phyloP scores from a whole-genome alignment of 2,329 filamentous ascomycete species.

The Aspergillus terreus region DNA sequence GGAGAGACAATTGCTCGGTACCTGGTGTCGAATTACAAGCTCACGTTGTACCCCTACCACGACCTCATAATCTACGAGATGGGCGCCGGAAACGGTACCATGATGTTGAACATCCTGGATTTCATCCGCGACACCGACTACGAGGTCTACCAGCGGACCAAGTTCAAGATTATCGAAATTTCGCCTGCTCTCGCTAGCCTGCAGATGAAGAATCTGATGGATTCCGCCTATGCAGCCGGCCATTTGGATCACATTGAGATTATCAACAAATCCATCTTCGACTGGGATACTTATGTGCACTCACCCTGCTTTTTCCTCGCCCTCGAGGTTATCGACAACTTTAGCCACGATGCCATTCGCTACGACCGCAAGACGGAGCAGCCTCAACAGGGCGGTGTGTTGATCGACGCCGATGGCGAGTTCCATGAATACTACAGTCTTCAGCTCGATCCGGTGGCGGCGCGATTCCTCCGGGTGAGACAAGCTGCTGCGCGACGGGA shows the following conservation, averaged over 20 bases:
- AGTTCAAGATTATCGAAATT: slow-evolving; percentile 95
- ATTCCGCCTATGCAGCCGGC: slow-evolving; percentile 64
- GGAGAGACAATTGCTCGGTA: slow-evolving; percentile 97
- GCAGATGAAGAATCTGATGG: slow-evolving; percentile 67
- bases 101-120: slow-evolving; percentile 98
- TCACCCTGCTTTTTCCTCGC: slow-evolving; percentile 96
- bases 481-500: slow-evolving; percentile 60
- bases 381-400: slow-evolving; percentile 81
- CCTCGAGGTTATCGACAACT: slow-evolving; percentile 98
- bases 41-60: slow-evolving; percentile 90
- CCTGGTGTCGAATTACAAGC: slow-evolving; percentile 90
- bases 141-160: slow-evolving; percentile 88
- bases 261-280: slow-evolving; percentile 90
- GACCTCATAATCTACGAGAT: slow-evolving; percentile 98
- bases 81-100: slow-evolving; percentile 92
- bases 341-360: slow-evolving; percentile 88
- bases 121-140: slow-evolving; percentile 88
- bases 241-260: slow-evolving; percentile 88
- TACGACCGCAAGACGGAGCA: slow-evolving; percentile 79
- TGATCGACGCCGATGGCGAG: slow-evolving; percentile 80
- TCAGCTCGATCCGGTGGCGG: slow-evolving; percentile 74
- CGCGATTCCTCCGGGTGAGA: slow-evolving; percentile 79
- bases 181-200: slow-evolving; percentile 73
- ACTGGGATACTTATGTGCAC: slow-evolving; percentile 84
- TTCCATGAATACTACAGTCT: slow-evolving; percentile 92